Evolutionary conservation across 768 basidiomycete genomes (phyloP), one percentile per base, ranked within the genome.

Genomic region (Hericium erinaceus): DNA sequence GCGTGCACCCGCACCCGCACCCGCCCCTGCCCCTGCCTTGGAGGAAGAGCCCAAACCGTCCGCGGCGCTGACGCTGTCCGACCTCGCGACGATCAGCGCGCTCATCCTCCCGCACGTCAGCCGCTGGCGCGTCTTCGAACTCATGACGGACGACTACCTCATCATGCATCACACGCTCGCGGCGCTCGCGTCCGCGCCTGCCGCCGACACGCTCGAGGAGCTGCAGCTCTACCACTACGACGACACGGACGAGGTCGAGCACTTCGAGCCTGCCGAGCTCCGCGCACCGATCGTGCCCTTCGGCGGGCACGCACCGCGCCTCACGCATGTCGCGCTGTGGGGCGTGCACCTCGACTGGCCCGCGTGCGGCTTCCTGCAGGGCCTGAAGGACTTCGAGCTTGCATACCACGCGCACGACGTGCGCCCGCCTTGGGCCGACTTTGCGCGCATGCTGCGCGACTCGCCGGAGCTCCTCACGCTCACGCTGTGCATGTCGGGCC

Each of bases 311-410:
- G 69, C 71, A 8, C 88, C 88, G 1, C 75, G 71, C 8, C 71
- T 90, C 13, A 69, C 66, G 18, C 64, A 69, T 4, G 68, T 81
- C 38, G 71, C 72, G 10, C 72, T 90, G 26, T 87, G 83, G 82
- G 87, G 85, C 40, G 82, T 88, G 4, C 87, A 87, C 60, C 67
- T 89, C 38, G 77, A 83, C 57, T 90, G 88, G 88, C 72, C 76
- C 33, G 70, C 73, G 38, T 72, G 75, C 9, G 60, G 53, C 0
- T 74, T 80, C 61, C 72, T 85, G 24, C 60, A 64, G 16, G 75
- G 73, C 13, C 70, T 89, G 28, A 65, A 62, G 22, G 75, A 79
- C 15, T 66, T 89, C 20, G 79, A 85, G 62, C 71, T 89, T 44
- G 78, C 81, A 0, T 87, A 78, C 69, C 86, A 87, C 62, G 68